Evolutionary conservation across 805 yeast genomes (phyloP), one percentile per base, ranked within the genome.

Genomic region (Sugiyamaella qingdaonensis): DNA sequence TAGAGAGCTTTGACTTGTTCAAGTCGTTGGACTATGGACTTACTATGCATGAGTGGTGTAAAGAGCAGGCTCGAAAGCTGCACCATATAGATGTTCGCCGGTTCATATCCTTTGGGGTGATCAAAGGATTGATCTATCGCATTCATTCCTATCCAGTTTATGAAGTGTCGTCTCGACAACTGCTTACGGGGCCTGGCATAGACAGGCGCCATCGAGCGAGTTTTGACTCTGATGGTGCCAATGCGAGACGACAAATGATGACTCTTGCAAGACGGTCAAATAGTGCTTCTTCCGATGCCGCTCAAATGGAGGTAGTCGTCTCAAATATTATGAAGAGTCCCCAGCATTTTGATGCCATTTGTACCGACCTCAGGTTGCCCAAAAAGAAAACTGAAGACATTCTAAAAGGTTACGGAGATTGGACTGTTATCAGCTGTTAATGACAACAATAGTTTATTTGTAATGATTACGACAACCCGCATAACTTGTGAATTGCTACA

Each of bases 21-120:
- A 69, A 88, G 47, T 82, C 90, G 1, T 74, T 94, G 54, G 85
- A 84, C 56, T 95, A 86, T 57, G 94, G 95, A 0, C 80, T 78
- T 41, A 78, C 88, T 0, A 74, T 94, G 10, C 82, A 82, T 56
- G 88, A 85, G 21, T 95, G 99, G 98, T 88, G 82, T 64, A 62
- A 76, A 24, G 86, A 81, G 54, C 84, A 94, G 63, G 73, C 73
- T 37, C 78, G 78, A 46, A 69, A 72, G 2, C 71, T 94, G 14
- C 63, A 70, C 27, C 78, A 82, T 57, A 81, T 95, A 41, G 99
- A 94, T 67, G 74, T 94, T 2, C 76, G 98, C 57, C 73, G 95
- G 51, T 88, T 94, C 61, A 73, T 94, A 18, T 81, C 90, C 16
- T 94, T 91, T 73, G 99, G 99, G 0, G 77, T 88, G 1, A 73